Base-by-base conservation (phyloP, 768 basidiomycete species). In the Lactifluus echinatus region DNA sequence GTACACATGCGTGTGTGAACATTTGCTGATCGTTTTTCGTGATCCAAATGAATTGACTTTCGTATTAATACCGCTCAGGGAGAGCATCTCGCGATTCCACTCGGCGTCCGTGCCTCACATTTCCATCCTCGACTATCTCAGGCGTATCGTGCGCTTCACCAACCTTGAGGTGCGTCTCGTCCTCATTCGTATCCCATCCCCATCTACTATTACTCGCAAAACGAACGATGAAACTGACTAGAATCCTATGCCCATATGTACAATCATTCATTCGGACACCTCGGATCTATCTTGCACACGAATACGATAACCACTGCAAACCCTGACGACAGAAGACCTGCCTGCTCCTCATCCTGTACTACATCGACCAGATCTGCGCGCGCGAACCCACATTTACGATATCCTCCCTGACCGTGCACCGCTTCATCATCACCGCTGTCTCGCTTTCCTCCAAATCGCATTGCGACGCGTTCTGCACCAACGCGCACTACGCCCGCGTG, bases 331-430 rank as follows among this genome's bases (percentile, higher is more conserved):
- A 89, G 88, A 85, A 84, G 72, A 79, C 84, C 39, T 89, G 85
- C 64, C 80, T 94, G 50, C 73, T 93, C 63, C 83, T 92, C 70
- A 84, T 83, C 34, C 78, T 93, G 61, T 84, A 88, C 74, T 93
- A 93, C 71, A 90, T 95, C 74, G 93, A 94, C 73, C 87, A 89
- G 74, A 92, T 96, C 67, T 95, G 92, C 72, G 79, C 84, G 44
- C 83, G 90, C 64, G 79, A 83, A 65, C 89, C 92, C 23, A 77
- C 83, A 33, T 99, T 97, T 78, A 95, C 88, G 48, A 81, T 99
- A 63, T 91, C 92, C 36, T 95, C 93, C 36, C 83, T 98, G 66
- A 98, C 95, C 23, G 93, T 93, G 67, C 96, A 99, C 74, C 92
- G 96, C 58, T 98, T 99, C 74, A 79, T 97, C 68, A 97, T 98